Evolutionary conservation across 371 early-diverging fungal genomes (phyloP), one percentile per base, ranked within the genome.

Genomic region (Blyttiomyces sp.): DNA sequence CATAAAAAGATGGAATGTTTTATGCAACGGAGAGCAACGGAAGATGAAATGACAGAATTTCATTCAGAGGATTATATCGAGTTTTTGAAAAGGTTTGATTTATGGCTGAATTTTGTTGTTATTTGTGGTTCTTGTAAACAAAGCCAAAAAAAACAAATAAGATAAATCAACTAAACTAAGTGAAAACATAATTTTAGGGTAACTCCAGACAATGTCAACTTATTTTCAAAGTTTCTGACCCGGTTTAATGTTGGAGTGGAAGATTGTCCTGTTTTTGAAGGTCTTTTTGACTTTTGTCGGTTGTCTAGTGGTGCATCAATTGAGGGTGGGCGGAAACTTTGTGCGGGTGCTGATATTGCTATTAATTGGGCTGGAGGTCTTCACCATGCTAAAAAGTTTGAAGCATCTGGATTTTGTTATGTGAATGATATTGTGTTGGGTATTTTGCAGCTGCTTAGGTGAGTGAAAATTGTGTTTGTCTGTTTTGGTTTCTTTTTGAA

Each of bases 31-130:
- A 77, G 82, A 50, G 99, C 99, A 0, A 91, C 94, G 3, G 98
- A 95, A 48, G 88, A 94, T 36, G 98, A 99, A 73, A 88, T 99
- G 23, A 76, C 89, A 43, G 87, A 90, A 54, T 99, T 99, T 74
- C 99, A 99, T 75, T 82, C 93, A 2, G 83, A 84, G 24, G 99
- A 99, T 68, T 99, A 99, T 75, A 89, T 99, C 39, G 95, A 98
- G 48, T 99, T 99, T 74, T 76, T 99, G 54, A 90, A 93, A 59
- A 84, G 86, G 90, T 89, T 71, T n/a, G 11, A 48, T n/a, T 54
- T 43, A 9, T 13, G 39, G 50, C 59, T 13, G 21, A 11, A 7
- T 13, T 57, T 46, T 46, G 43, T 54, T 43, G 23, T 50, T 28
- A 4, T 46, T 42, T 57, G 27, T 13, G 6, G 31, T 49, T 7